Evolutionary conservation across 139 green algal species (phyloP).

Genomic region (Desmodesmus armatus): DNA sequence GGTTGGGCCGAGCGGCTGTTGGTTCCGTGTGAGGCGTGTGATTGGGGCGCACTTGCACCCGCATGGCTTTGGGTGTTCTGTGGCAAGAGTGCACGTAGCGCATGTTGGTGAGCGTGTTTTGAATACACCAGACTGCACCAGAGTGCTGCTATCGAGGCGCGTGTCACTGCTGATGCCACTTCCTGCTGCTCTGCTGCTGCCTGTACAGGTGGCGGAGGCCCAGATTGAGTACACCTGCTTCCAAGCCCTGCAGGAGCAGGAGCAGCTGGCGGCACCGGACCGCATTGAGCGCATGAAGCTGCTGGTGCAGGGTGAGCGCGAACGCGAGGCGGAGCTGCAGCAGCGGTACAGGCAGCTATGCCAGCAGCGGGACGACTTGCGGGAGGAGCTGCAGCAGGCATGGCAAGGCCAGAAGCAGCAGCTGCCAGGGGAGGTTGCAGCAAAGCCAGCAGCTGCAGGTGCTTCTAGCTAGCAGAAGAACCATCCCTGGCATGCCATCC

Average conservation of each 20-base stretch:
- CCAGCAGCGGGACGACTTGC: conserved; percentile 47
- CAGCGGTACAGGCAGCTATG: conserved; percentile 55
- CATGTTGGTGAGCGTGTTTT: not conserved
- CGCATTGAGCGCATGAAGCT: conserved; percentile 62
- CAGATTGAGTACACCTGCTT: conserved; percentile 66
- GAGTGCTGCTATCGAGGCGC: not conserved
- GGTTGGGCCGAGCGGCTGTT: too few species aligned
- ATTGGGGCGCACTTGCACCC: too few species aligned
- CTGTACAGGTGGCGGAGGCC: conserved; percentile 47
- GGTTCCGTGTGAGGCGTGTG: too few species aligned
- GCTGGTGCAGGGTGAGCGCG: conserved; percentile 65
- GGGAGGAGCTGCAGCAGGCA: conserved; percentile 20
- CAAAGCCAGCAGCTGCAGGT: not conserved
- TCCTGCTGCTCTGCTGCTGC: conserved; percentile 38
- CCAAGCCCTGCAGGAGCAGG: conserved; percentile 71
- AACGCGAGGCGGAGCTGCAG: conserved; percentile 77
- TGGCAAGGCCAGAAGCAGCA: conserved; percentile 20
- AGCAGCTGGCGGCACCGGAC: conserved; percentile 68
- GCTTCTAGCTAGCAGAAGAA: not conserved
- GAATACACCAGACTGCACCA: not conserved
- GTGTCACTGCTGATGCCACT: not conserved
- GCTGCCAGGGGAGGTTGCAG: conserved; percentile 17
- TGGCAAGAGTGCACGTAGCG: not conserved
- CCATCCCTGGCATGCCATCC: too few species aligned
- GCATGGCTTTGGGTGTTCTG: too few species aligned